Conservation (phyloP, 305 asterid species). For the Fraxinus sp. region DNA sequence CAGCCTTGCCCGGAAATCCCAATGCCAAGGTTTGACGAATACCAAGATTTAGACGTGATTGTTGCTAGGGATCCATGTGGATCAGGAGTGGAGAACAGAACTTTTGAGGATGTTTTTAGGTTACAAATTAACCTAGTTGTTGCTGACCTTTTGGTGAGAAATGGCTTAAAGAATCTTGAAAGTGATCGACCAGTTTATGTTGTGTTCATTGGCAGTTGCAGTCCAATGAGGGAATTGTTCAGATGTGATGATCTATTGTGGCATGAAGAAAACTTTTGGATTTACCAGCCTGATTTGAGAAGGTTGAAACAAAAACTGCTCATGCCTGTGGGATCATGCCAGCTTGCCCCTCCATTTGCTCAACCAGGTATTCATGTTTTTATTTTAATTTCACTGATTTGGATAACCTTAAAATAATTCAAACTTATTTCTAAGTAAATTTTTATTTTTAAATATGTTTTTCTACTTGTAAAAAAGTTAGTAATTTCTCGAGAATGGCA, state of each 20-base stretch:
- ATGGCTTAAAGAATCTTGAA: slow-evolving; percentile 26
- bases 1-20: slow-evolving; percentile 55
- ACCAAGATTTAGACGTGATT: slow-evolving; percentile 47
- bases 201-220: slow-evolving; percentile 58
- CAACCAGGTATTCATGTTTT: slow-evolving; percentile 19
- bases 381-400: not conserved
- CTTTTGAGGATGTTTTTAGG: slow-evolving; percentile 47
- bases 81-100: slow-evolving; percentile 1
- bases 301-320: slow-evolving; percentile 41
- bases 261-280: slow-evolving; percentile 47
- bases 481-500: not conserved
- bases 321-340: slow-evolving; percentile 79
- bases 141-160: slow-evolving; percentile 54
- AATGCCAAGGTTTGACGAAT: slow-evolving; percentile 52
- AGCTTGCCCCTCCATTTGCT: slow-evolving; percentile 53
- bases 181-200: slow-evolving; percentile 29
- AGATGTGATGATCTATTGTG: slow-evolving; percentile 73
- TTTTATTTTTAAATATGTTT: not conserved
- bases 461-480: not conserved
- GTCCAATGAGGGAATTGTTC: slow-evolving; percentile 75
- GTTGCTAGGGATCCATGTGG: slow-evolving; percentile 47
- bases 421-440: not conserved
- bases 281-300: slow-evolving; percentile 61
- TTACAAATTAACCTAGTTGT: slow-evolving; percentile 67
- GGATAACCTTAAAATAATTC: not conserved